Base-by-base conservation (phyloP, 2,329 filamentous ascomycete genomes). In the Talaromyces rugulosus region DNA sequence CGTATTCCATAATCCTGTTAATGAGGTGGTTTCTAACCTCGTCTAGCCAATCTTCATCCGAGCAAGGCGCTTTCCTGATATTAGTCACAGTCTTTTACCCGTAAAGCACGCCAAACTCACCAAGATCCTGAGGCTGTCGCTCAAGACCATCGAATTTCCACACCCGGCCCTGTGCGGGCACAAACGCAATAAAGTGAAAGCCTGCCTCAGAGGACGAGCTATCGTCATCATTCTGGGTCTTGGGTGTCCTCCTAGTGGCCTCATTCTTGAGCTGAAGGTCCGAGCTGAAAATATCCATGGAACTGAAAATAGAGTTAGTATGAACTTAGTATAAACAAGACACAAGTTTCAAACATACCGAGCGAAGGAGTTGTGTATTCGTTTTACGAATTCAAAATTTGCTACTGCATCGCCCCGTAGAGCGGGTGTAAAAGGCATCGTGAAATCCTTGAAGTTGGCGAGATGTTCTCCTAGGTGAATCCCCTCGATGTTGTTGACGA, bases 121-220 rank as follows among this genome's bases (percentile, higher is more conserved):
- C 88, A 61, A 92, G 79, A 61, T 81, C 83, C 36, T 86, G 83
- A 3, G 92, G 94, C 65, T 87, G 85, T 50, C 80, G 80, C 72
- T 93, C 87, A 27, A 97, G 80, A 4, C 94, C 94, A 74, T 98
- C 94, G 5, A 98, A 85, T 72, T 93, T 91, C 92, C 92, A 97
- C 14, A 96, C 84, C 61, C 85, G 80, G 2, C 85, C 87, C n/a
- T 84, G 81, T 14, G 87, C 84, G 2, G 91, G 91, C 33, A 97
- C 87, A 71, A 94, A 96, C 6, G 92, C 93, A 65, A 96, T 89
- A 74, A 95, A 98, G 72, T 98, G 94, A 71, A 89, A 95, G 0
- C 85, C 87, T 12, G 84, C 82, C n/a, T 90, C 85, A 0, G 82
- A 77, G 6, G 83, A 78, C 4, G 76, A 74, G 12, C 76, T 78